These are phyloP conservation scores for Protostelium mycophagum DNA, from an alignment of 78 protist genomes.

Conservation along the genomic window DNA sequence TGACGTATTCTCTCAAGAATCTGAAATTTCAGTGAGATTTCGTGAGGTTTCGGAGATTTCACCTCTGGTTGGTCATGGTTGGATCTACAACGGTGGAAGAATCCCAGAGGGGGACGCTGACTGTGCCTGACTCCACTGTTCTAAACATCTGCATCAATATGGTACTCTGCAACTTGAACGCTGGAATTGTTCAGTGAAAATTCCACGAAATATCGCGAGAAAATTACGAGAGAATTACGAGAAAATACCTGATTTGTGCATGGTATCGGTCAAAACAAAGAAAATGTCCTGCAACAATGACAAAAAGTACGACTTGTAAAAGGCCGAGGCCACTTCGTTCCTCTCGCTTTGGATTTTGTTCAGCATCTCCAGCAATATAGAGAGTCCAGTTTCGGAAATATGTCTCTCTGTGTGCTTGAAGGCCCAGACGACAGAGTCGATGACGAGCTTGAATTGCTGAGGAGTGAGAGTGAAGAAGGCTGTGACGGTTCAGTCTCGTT, in stretches of 20 bases:
- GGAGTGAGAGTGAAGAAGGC: conserved; percentile 60
- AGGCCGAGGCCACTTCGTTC: conserved; percentile 28
- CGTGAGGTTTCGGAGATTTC: too few species aligned
- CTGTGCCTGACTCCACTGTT: conserved; percentile 49
- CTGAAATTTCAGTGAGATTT: too few species aligned
- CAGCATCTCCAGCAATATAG: conserved; percentile 52
- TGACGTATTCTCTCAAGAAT: conserved; percentile 19
- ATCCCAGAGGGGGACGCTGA: conserved; percentile 41
- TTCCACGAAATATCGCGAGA: not conserved
- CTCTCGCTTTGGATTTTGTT: conserved; percentile 28
- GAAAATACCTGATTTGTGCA: conserved; percentile 47
- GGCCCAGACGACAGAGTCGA: conserved; percentile 92
- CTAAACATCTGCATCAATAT: conserved; percentile 37
- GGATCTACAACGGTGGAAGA: not conserved
- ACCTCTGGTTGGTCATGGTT: conserved; percentile 7
- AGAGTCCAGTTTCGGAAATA: conserved; percentile 80
- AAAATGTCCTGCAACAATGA: conserved; percentile 41
- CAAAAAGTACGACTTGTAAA: conserved; percentile 41
- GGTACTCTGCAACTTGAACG: conserved; percentile 49
- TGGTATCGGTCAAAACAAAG: conserved; percentile 57
- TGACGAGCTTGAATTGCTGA: conserved; percentile 66
- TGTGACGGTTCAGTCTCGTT: not conserved
- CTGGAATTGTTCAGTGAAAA: not conserved
- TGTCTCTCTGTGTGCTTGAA: conserved; percentile 88
- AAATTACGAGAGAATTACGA: not conserved